These are phyloP conservation scores for Stachybotrys chartarum DNA, from an alignment of 2,329 filamentous ascomycete genomes.

Conservation along the genomic window DNA sequence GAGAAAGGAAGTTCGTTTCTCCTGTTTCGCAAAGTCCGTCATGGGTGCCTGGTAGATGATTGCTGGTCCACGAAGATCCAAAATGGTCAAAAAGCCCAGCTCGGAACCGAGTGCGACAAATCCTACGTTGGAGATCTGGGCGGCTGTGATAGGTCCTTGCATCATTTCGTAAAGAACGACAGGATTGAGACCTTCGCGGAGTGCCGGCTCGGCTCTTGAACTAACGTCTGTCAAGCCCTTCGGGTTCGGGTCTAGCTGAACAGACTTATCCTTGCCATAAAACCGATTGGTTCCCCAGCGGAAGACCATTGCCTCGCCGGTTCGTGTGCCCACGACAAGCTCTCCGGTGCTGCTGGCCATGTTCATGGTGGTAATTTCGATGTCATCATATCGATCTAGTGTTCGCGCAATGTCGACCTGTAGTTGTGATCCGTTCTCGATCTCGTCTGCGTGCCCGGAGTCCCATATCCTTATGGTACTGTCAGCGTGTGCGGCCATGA, in stretches of 20 bases:
- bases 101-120: constrained; percentile 87
- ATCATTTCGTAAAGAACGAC: constrained; percentile 75
- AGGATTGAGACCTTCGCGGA: constrained; percentile 79
- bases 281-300: constrained; percentile 78
- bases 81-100: constrained; percentile 68
- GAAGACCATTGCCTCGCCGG: constrained; percentile 82
- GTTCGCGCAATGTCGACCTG: constrained; percentile 84
- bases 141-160: constrained; percentile 70
- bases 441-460: constrained; percentile 81
- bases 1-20: constrained; percentile 69
- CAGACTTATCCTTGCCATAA: constrained; percentile 53
- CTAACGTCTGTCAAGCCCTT: constrained; percentile 70
- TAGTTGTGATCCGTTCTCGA: constrained; percentile 75
- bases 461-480: constrained; percentile 92
- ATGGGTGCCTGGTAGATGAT: constrained; percentile 73
- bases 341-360: constrained; percentile 78
- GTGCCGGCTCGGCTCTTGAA: constrained; percentile 58
- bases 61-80: constrained; percentile 81
- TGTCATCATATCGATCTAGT: constrained; percentile 67
- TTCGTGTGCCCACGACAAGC: constrained; percentile 70
- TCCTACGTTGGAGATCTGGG: constrained; percentile 85
- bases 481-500: constrained; percentile 84
- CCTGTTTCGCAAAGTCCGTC: constrained; percentile 66
- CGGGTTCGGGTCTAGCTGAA: constrained; percentile 49
- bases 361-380: constrained; percentile 73